Percentiles rank a stretch among this genome's conserved stretches.
Evolutionary conservation across 805 yeast species (phyloP).

Genomic region (Wickerhamiella nectarea): DNA sequence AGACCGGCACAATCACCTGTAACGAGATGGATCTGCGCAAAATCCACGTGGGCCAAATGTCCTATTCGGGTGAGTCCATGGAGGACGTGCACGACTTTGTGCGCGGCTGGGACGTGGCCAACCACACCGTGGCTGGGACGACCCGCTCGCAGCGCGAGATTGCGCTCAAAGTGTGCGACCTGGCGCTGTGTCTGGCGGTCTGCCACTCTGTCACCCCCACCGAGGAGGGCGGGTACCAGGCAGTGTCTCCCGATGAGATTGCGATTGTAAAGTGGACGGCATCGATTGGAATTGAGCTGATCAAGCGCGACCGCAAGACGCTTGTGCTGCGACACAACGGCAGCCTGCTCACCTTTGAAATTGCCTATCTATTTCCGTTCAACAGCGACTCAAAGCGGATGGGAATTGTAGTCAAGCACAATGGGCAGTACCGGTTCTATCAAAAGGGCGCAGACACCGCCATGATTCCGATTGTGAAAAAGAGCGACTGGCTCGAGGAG

Average conservation of each 20-base stretch:
- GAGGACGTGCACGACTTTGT: constrained; percentile 73
- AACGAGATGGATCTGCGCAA: constrained; percentile 96
- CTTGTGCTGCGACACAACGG: constrained; percentile 55
- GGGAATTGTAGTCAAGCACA: constrained; percentile 68
- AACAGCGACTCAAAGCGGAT: constrained; percentile 90
- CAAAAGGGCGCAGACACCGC: constrained; percentile 96
- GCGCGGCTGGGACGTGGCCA: constrained; percentile 12
- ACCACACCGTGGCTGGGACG: constrained; percentile 17
- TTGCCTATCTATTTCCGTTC: constrained; percentile 81
- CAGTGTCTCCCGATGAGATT: constrained; percentile 97
- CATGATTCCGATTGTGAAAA: constrained; percentile 69
- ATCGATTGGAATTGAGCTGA: constrained; percentile 64
- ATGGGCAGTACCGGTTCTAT: constrained; percentile 68
- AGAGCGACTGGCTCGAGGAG: constrained; percentile 93
- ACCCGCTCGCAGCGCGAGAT: constrained; percentile 49
- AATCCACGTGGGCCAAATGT: constrained; percentile 81
- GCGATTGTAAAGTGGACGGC: constrained; percentile 93
- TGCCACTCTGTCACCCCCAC: constrained; percentile 98
- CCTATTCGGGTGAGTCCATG: constrained; percentile 84
- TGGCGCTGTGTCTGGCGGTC: constrained; percentile 71
- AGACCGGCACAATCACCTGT: constrained; percentile 94
- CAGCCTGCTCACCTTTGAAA: constrained; percentile 38
- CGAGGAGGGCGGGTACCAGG: constrained; percentile 68
- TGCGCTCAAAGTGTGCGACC: constrained; percentile 61
- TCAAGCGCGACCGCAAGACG: constrained; percentile 68